These are phyloP conservation scores for Suillus brevipes DNA, from an alignment of 768 basidiomycete species.

Conservation along the genomic window DNA sequence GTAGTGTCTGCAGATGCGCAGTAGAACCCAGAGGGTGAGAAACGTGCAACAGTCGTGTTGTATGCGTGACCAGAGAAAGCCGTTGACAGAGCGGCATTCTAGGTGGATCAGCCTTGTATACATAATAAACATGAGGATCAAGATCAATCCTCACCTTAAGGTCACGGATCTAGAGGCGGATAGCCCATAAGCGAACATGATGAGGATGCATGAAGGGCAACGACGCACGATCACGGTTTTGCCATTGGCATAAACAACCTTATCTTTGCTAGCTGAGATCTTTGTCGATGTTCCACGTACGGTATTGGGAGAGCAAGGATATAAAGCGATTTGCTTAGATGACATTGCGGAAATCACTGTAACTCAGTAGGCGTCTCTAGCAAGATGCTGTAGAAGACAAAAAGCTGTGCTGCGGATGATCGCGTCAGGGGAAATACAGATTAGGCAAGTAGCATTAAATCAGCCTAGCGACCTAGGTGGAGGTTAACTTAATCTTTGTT, in stretches of 20 bases:
- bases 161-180: constrained; percentile 66
- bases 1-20: constrained; percentile 86
- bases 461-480: not conserved
- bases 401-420: constrained; percentile 2
- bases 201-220: not conserved
- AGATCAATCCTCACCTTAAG: constrained; percentile 56
- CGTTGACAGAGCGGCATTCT: constrained; percentile 67
- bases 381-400: not conserved
- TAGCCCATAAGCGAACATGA: constrained; percentile 5
- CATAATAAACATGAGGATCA: not conserved
- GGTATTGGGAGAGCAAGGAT: constrained; percentile 70
- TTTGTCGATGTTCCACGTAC: constrained; percentile 70
- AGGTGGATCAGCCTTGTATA: constrained; percentile 9
- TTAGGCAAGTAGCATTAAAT: not conserved
- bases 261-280: constrained; percentile 72
- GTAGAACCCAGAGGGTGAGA: constrained; percentile 94
- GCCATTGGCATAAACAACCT: constrained; percentile 84
- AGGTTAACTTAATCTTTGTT: not conserved
- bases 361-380: not conserved
- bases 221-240: constrained; percentile 80
- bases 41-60: constrained; percentile 83
- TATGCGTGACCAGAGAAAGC: constrained; percentile 82
- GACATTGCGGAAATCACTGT: constrained; percentile 39
- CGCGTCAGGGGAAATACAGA: constrained; percentile 17
- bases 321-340: constrained; percentile 50